These are phyloP conservation scores for Xylariaceae sp. DNA, from an alignment of 2,329 filamentous ascomycete species.

Conservation along the genomic window DNA sequence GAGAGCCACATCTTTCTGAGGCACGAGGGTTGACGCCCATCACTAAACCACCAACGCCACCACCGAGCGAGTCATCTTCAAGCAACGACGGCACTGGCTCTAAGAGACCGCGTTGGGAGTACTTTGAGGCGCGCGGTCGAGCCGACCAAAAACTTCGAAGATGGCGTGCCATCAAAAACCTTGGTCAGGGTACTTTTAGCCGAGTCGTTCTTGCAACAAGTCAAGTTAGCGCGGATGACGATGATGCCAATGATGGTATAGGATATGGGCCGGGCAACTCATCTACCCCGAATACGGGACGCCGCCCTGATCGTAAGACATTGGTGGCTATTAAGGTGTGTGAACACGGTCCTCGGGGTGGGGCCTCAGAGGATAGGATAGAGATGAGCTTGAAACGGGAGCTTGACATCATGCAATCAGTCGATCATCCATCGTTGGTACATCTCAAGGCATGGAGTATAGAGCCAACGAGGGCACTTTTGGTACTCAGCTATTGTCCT, in stretches of 20 bases:
- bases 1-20: slow-evolving; percentile 77
- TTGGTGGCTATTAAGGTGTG: slow-evolving; percentile 94
- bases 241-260: slow-evolving; percentile 34
- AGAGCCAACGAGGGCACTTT: slow-evolving; percentile 73
- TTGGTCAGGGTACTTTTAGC: slow-evolving; percentile 94
- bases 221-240: slow-evolving; percentile 53
- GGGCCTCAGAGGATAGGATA: slow-evolving; percentile 86
- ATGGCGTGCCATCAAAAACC: slow-evolving; percentile 74
- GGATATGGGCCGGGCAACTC: slow-evolving; percentile 32
- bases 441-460: slow-evolving; percentile 90
- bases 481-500: slow-evolving; percentile 87
- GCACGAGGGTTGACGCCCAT: slow-evolving; percentile 67
- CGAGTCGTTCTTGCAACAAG: slow-evolving; percentile 88
- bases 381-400: slow-evolving; percentile 93
- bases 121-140: slow-evolving; percentile 66
- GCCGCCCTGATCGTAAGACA: slow-evolving; percentile 61
- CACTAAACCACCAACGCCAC: slow-evolving; percentile 72
- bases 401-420: slow-evolving; percentile 84
- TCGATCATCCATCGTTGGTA: slow-evolving; percentile 85
- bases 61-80: slow-evolving; percentile 68
- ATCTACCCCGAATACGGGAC: slow-evolving; percentile 24
- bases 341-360: slow-evolving; percentile 89
- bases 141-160: slow-evolving; percentile 65
- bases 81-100: slow-evolving; percentile 39
- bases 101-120: slow-evolving; percentile 47